phyloP scores from a whole-genome alignment of 495 filamentous ascomycete species.

The Aspergillus mulundensis region DNA sequence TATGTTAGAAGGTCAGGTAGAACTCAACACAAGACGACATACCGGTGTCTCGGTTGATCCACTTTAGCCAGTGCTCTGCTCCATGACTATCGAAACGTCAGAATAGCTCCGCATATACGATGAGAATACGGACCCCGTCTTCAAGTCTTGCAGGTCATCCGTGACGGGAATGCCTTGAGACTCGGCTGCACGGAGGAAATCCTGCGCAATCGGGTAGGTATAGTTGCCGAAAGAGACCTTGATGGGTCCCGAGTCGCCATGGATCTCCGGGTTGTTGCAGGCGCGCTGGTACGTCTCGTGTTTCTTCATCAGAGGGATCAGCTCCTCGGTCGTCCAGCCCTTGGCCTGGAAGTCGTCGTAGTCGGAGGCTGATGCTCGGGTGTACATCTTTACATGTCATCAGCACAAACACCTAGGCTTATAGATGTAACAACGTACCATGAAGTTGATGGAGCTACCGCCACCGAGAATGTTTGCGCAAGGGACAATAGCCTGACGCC shows the following conservation, averaged over 20 bases:
- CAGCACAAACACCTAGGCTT: too few relatives aligned
- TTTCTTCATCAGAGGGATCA: slow-evolving; percentile 78
- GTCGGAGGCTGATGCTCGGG: slow-evolving; percentile 72
- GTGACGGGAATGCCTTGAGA: slow-evolving; percentile 70
- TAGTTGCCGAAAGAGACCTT: slow-evolving; percentile 83
- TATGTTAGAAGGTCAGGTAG: background rate
- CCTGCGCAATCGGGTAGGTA: slow-evolving; percentile 66
- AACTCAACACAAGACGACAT: background rate
- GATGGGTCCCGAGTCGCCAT: slow-evolving; percentile 78
- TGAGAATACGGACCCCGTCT: slow-evolving; percentile 47
- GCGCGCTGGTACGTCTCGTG: slow-evolving; percentile 80
- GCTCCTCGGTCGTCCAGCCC: slow-evolving; percentile 75
- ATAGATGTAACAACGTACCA: too few relatives aligned
- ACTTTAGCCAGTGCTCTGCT: slow-evolving; percentile 52
- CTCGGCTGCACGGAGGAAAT: slow-evolving; percentile 76
- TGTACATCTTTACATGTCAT: slow-evolving; percentile 63
- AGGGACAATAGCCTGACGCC: slow-evolving; percentile 70
- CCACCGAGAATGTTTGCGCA: slow-evolving; percentile 76
- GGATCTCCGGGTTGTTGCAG: slow-evolving; percentile 69
- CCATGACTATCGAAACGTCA: slow-evolving; percentile 23
- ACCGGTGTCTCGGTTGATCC: slow-evolving; percentile 65
- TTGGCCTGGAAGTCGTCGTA: slow-evolving; percentile 82
- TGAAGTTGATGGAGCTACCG: slow-evolving; percentile 78
- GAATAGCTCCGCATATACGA: background rate
- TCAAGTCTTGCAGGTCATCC: slow-evolving; percentile 66